Conservation (phyloP, 1,284 basidiomycete species). For the Apiotrichum laibachii region DNA sequence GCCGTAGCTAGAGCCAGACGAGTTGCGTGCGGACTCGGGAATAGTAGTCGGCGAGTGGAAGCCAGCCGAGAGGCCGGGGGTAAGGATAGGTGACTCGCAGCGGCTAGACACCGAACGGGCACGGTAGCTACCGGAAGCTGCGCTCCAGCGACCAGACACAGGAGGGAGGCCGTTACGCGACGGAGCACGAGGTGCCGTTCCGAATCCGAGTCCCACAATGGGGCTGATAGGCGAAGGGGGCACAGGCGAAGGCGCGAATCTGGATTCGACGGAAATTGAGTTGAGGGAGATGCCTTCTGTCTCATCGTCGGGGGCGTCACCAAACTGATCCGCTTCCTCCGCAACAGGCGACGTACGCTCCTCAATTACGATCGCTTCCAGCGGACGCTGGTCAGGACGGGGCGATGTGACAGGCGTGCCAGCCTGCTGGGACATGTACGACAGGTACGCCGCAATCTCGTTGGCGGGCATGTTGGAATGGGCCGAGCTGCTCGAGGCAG, state of each 20-base stretch:
- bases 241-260: slow-evolving; percentile 17
- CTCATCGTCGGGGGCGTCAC: slow-evolving; percentile 58
- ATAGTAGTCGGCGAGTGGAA: slow-evolving; percentile 14
- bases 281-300: slow-evolving; percentile 40
- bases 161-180: slow-evolving; percentile 20
- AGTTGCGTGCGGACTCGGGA: slow-evolving; percentile 1
- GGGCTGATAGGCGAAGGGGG: slow-evolving; percentile 16
- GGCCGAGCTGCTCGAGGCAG: slow-evolving; percentile 49
- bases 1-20: slow-evolving; percentile 3
- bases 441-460: slow-evolving; percentile 43
- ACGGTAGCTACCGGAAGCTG: slow-evolving; percentile 17
- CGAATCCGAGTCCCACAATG: slow-evolving; percentile 20
- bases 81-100: slow-evolving; percentile 26
- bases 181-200: slow-evolving; percentile 12
- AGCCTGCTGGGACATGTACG: slow-evolving; percentile 30
- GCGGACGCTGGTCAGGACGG: slow-evolving; percentile 2
- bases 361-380: slow-evolving; percentile 24
- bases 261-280: slow-evolving; percentile 33
- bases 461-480: slow-evolving; percentile 38
- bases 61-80: slow-evolving; percentile 22
- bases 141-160: slow-evolving; percentile 25
- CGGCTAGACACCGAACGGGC: slow-evolving; percentile 16
- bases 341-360: not conserved
- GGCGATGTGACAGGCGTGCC: slow-evolving; percentile 15
- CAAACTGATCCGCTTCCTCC: slow-evolving; percentile 51